phyloP scores from a whole-genome alignment of 257 asterid genomes.

The Leptodermis oblonga region DNA sequence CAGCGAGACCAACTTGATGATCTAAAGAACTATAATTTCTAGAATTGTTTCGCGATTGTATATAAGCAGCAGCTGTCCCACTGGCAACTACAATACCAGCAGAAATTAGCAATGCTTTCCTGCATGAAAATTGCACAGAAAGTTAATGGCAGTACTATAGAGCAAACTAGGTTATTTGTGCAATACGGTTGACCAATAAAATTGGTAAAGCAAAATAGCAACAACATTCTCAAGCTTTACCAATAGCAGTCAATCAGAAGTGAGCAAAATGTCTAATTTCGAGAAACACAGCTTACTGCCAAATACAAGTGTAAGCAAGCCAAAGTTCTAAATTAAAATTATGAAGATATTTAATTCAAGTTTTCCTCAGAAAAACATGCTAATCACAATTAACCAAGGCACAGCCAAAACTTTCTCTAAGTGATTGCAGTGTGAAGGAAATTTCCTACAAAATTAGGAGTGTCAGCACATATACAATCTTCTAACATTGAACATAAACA shows the following conservation, averaged over 20 bases:
- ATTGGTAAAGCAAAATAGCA: neutral
- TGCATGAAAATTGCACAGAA: constrained; percentile 27
- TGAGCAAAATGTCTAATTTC: neutral
- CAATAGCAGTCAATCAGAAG: neutral
- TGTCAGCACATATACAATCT: neutral
- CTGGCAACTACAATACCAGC: constrained; percentile 89
- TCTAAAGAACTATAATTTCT: constrained; percentile 34
- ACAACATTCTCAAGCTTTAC: neutral
- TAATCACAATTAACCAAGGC: neutral
- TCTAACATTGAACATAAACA: neutral
- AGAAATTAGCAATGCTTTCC: constrained; percentile 79
- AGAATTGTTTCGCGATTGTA: constrained; percentile 53
- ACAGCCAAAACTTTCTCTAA: neutral
- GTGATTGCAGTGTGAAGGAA: neutral
- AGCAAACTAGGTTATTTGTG: neutral
- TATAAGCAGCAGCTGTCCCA: constrained; percentile 86
- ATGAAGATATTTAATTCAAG: neutral
- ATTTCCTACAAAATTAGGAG: neutral
- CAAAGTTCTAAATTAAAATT: neutral
- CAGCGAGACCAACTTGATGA: constrained; percentile 47
- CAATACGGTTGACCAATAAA: neutral
- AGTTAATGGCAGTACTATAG: neutral
- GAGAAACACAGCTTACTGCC: neutral
- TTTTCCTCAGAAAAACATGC: neutral
- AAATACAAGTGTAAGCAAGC: neutral